Base-by-base conservation (phyloP, 192 early-diverging fungal genomes). In the Pilobolus umbonatus region DNA sequence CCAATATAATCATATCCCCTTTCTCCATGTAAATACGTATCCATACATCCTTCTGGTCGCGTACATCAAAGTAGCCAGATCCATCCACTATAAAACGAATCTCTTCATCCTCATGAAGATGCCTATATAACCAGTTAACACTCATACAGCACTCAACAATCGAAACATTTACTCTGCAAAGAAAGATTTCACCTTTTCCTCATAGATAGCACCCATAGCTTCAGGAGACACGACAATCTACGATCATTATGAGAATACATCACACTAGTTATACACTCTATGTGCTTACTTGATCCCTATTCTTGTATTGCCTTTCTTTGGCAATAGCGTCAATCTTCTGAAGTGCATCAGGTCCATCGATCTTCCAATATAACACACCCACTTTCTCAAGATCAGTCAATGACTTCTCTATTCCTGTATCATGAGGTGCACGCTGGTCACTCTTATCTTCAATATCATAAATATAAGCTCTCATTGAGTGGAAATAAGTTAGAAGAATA, bases 31-130 rank as follows among this genome's bases (percentile, higher is more conserved):
- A 65, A 65, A 98, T 92, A 52, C 96, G 85, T 55, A 98, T 88
- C 96, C 94, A 98, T 21, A 73, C 50, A 55, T 86, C 80, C 1
- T 58, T 40, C 21, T 51, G 67, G 62, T 82, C 80, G 39, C 89
- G 77, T 36, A 89, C 84, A 59, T 89, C 94, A 80, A 98, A 94
- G 77, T 85, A 98, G n/a, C 95, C 96, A 19, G 83, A 77, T 14
- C 96, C 96, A 14, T 88, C 93, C 35, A 92, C 54, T 50, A 96
- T 85, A 65, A 76, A 97, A 25, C 96, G 85, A 61, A 98, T 98
- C 72, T 98, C 94, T 78, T 99, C 96, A 60, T 96, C 95, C 55
- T 94, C 93, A 71, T 97, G 94, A 52, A 95, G 77, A 68, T 98
- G 94, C 56, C 82, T 83, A 52, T 29, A 38, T 66, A 34, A 56